phyloP scores from a whole-genome alignment of 192 early-diverging fungal species.

The Tieghemiomyces parasiticus region DNA sequence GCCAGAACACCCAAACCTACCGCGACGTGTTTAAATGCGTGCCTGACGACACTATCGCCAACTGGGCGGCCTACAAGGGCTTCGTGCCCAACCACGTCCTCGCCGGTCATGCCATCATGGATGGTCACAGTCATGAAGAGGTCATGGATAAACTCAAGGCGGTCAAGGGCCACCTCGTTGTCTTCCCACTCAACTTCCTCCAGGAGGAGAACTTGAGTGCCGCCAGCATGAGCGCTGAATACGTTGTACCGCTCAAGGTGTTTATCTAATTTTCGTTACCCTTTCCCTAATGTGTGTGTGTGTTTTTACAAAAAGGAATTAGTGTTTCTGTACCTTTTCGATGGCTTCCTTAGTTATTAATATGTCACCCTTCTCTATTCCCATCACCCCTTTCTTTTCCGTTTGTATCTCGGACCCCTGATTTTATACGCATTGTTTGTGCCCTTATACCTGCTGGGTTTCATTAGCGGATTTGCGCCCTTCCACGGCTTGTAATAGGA shows the following conservation, averaged over 20 bases:
- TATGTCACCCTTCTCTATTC: no score
- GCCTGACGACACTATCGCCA: slow-evolving; percentile 64
- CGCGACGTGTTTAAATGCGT: slow-evolving; percentile 73
- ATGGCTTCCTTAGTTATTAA: no score
- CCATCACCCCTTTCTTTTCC: no score
- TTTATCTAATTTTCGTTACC: slow-evolving; percentile 21
- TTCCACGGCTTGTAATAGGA: no score
- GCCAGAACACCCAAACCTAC: slow-evolving; percentile 49
- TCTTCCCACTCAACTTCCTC: slow-evolving; percentile 30
- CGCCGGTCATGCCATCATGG: slow-evolving; percentile 21
- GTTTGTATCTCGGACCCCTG: no score
- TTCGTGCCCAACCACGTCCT: slow-evolving; percentile 26
- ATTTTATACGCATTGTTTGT: no score
- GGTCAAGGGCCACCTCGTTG: slow-evolving; percentile 27
- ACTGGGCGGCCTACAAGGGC: slow-evolving; percentile 35
- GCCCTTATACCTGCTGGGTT: no score
- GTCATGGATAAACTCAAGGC: slow-evolving; percentile 20
- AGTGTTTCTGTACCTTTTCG: no score
- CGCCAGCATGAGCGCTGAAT: slow-evolving; percentile 27
- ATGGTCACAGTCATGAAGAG: slow-evolving; percentile 13
- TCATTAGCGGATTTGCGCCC: no score
- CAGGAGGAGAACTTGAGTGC: slow-evolving; percentile 29
- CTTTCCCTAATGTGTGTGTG: background rate
- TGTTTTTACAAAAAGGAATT: no score
- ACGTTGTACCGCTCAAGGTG: slow-evolving; percentile 27